A percentile compares a stretch with the other conserved stretches of the same genome.
These are phyloP conservation scores for Pleurotus djamor DNA, from an alignment of 768 basidiomycete genomes.

Conservation along the genomic window DNA sequence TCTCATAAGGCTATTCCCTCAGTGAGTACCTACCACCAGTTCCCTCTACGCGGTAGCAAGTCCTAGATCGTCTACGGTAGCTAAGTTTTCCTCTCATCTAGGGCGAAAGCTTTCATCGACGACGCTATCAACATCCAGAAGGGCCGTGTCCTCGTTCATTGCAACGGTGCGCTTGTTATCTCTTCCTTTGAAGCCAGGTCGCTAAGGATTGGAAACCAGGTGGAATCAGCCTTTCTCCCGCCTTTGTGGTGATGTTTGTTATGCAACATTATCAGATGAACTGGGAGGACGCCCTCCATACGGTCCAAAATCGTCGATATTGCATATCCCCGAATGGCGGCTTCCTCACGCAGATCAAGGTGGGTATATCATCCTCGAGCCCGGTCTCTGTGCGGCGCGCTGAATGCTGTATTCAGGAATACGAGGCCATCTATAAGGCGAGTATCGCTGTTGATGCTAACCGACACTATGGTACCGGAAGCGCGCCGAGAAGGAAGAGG, in stretches of 20 bases:
- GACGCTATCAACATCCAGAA: constrained; percentile 49
- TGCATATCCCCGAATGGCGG: constrained; percentile 93
- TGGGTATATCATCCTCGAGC: constrained; percentile 22
- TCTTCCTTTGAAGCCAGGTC: neutral
- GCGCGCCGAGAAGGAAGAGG: constrained; percentile 62
- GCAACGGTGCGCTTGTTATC: constrained; percentile 60
- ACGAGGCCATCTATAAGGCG: constrained; percentile 90
- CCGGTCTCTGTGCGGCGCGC: neutral
- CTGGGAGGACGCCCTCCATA: constrained; percentile 87
- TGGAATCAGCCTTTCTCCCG: constrained; percentile 84
- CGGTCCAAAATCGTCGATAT: constrained; percentile 89
- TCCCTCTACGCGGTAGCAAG: too few species aligned
- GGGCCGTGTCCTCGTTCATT: constrained; percentile 85
- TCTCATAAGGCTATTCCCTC: constrained; percentile 86
- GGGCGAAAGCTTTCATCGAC: constrained; percentile 78
- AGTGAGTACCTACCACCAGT: constrained; percentile 38
- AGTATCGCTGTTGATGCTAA: constrained; percentile 63
- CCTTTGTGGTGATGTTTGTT: constrained; percentile 92
- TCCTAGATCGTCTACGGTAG: neutral
- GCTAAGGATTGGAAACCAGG: constrained; percentile 36
- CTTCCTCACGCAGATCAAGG: constrained; percentile 92
- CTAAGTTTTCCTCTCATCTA: constrained; percentile 20
- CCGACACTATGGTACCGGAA: constrained; percentile 38
- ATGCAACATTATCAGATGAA: constrained; percentile 82
- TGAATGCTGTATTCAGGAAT: constrained; percentile 55